Percentiles rank a stretch among this genome's conserved stretches.
Conservation (phyloP, 2,329 filamentous ascomycete species). For the Verticillium klebahnii region DNA sequence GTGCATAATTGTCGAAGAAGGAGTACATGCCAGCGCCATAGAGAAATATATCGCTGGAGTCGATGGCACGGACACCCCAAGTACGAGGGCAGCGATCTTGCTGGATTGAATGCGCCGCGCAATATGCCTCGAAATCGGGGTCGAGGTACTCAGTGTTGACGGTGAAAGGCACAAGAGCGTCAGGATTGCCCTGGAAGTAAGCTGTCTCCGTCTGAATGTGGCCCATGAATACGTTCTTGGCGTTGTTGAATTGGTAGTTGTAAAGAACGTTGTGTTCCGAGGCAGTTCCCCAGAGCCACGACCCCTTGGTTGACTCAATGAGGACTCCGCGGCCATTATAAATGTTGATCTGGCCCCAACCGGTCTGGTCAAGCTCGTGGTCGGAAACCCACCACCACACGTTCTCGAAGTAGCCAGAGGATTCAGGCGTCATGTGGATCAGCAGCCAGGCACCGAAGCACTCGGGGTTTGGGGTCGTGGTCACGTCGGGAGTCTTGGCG, state of each 20-base stretch:
- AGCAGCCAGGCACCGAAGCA: conserved; percentile 74
- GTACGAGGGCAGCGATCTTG: conserved; percentile 59
- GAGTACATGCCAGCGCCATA: conserved; percentile 74
- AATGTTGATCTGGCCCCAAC: conserved; percentile 71
- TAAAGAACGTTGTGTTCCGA: conserved; percentile 64
- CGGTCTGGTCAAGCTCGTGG: conserved; percentile 75
- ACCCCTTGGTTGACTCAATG: conserved; percentile 68
- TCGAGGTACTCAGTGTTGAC: conserved; percentile 54
- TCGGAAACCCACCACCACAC: conserved; percentile 88
- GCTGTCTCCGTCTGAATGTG: conserved; percentile 88
- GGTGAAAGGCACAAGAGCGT: conserved; percentile 61
- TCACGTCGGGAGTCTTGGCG: conserved; percentile 65
- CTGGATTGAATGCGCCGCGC: conserved; percentile 28
- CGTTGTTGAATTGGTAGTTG: conserved; percentile 81
- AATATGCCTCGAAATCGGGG: conserved; percentile 61
- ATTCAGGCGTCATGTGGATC: conserved; percentile 57
- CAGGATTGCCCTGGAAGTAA: conserved; percentile 80
- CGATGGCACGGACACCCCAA: conserved; percentile 68
- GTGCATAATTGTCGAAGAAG: conserved; percentile 79
- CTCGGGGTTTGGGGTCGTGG: conserved; percentile 55
- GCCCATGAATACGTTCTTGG: conserved; percentile 75
- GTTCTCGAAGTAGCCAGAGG: conserved; percentile 80
- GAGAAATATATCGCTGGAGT: conserved; percentile 63
- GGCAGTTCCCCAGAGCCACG: conserved; percentile 79
- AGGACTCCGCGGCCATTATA: conserved; percentile 83